Percentiles rank a stretch among this genome's conserved stretches.
phyloP scores from a whole-genome alignment of 169 alveolate species.

The Miamiensis avidus region DNA sequence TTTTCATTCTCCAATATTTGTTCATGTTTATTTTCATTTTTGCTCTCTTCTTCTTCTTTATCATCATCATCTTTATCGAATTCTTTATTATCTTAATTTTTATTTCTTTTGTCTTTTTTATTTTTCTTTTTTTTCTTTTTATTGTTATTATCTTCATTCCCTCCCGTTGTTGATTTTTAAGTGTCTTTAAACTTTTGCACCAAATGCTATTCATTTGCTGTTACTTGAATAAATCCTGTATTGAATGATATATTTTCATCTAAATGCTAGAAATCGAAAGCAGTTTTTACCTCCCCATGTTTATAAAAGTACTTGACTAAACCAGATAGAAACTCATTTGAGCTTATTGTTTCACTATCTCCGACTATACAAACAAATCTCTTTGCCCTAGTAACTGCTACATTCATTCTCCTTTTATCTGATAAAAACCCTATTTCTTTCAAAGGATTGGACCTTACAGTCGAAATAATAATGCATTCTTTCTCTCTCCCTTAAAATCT shows the following conservation, averaged over 20 bases:
- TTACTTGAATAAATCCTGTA: slow-evolving; percentile 42
- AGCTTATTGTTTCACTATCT: slow-evolving; percentile 68
- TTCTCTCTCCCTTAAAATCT: slow-evolving; percentile 85
- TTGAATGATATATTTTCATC: slow-evolving; percentile 53
- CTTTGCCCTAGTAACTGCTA: slow-evolving; percentile 82
- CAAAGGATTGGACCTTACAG: slow-evolving; percentile 78
- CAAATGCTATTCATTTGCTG: slow-evolving; percentile 19
- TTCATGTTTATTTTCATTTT: not conserved
- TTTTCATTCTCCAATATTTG: slow-evolving; percentile 11
- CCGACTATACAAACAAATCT: slow-evolving; percentile 73
- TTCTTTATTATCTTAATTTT: slow-evolving; percentile 33
- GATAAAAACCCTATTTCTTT: slow-evolving; percentile 78
- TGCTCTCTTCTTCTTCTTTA: slow-evolving; percentile 7
- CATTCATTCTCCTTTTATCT: slow-evolving; percentile 85
- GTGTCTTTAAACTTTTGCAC: slow-evolving; percentile 12
- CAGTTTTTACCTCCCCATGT: slow-evolving; percentile 50
- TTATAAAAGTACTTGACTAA: slow-evolving; percentile 63
- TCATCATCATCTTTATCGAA: slow-evolving; percentile 48
- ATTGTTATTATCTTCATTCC: not conserved
- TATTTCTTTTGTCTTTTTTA: slow-evolving; percentile 17
- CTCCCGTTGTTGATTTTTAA: slow-evolving; percentile 26
- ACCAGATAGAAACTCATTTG: slow-evolving; percentile 61
- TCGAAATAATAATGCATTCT: slow-evolving; percentile 79
- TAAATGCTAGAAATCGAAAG: slow-evolving; percentile 54
- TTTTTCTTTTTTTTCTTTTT: not conserved